Conservation (phyloP, 2,329 filamentous ascomycete genomes). For the Pseudogymnoascus sp. region DNA sequence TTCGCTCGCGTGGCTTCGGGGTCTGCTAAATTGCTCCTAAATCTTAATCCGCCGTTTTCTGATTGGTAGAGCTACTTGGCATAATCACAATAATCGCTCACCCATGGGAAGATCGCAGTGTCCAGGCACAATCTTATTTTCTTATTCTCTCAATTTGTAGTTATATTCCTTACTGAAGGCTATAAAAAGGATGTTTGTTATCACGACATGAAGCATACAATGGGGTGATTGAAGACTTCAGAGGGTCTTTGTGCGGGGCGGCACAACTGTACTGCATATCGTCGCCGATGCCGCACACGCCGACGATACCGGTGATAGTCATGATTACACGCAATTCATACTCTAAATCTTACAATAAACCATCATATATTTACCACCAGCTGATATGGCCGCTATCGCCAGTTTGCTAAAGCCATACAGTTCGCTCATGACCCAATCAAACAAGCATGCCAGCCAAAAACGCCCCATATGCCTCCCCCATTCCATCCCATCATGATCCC, state of each 20-base stretch:
- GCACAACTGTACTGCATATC: background rate
- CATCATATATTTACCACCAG: background rate
- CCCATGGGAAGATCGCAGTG: background rate
- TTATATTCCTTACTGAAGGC: background rate
- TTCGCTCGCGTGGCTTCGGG: background rate
- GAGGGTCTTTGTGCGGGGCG: background rate
- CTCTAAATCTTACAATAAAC: background rate
- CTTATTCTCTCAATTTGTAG: background rate
- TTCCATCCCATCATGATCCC: constrained; percentile 1
- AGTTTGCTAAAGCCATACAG: constrained; percentile 5
- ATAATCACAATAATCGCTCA: background rate
- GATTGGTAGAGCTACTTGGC: background rate
- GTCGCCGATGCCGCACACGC: background rate
- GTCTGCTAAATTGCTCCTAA: background rate
- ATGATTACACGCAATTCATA: background rate
- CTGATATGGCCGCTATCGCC: constrained; percentile 3
- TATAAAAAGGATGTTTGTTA: background rate
- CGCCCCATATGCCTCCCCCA: background rate
- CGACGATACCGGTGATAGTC: background rate
- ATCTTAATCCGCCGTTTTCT: background rate
- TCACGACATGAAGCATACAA: background rate
- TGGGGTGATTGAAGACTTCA: background rate
- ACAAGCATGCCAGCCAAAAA: constrained; percentile 8
- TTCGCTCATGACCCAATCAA: constrained; percentile 6
- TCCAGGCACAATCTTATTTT: background rate